Evolutionary conservation across 2,329 filamentous ascomycete species (phyloP).

Genomic region (Fusarium sp.): DNA sequence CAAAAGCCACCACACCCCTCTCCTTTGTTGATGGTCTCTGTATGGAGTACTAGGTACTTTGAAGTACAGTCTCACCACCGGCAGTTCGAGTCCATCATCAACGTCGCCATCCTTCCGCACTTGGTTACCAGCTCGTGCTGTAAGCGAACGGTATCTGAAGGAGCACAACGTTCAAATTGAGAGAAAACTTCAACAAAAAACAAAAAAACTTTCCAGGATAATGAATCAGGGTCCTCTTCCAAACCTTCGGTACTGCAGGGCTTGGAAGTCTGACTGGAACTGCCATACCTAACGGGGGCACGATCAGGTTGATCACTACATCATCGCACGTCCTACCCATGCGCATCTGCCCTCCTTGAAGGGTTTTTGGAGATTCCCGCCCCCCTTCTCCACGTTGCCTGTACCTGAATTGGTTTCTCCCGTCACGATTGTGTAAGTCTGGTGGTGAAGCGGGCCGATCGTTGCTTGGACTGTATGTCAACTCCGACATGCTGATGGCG

Average conservation of each 20-base stretch:
- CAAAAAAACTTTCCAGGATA: conserved; percentile 2
- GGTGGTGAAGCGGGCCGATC: conserved; percentile 36
- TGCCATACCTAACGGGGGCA: conserved; percentile 36
- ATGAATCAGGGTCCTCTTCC: conserved; percentile 36
- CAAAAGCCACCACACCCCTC: conserved; percentile 13
- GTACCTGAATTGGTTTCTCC: conserved; percentile 22
- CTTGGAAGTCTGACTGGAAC: conserved; percentile 25
- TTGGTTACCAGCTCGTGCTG: conserved; percentile 9
- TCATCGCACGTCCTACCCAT: conserved; percentile 39
- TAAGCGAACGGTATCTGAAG: neutral
- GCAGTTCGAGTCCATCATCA: neutral
- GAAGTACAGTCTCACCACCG: conserved; percentile 2
- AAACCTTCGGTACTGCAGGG: conserved; percentile 30
- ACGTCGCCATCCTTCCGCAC: neutral
- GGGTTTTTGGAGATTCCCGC: conserved; percentile 22
- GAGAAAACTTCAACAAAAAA: neutral
- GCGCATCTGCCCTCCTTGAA: conserved; percentile 30
- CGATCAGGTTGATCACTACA: conserved; percentile 38
- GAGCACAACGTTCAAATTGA: neutral
- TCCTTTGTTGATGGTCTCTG: neutral
- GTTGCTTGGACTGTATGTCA: conserved; percentile 28
- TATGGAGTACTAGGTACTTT: neutral
- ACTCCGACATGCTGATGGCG: conserved; percentile 29
- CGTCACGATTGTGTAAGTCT: conserved; percentile 2
- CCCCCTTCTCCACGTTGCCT: conserved; percentile 28